Conservation (phyloP, 2,329 filamentous ascomycete genomes). For the Colletotrichum navitas region DNA sequence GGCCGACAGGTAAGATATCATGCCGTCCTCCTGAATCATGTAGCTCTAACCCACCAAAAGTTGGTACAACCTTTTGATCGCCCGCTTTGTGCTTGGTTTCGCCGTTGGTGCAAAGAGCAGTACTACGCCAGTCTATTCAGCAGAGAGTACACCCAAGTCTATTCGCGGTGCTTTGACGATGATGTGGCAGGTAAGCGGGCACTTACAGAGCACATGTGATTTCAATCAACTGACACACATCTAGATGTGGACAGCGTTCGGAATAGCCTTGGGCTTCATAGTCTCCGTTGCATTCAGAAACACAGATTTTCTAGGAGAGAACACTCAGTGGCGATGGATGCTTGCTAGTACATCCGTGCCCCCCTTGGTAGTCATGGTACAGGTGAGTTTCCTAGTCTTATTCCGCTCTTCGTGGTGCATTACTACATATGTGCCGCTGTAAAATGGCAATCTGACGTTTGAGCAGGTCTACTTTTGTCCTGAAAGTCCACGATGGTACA, state of each 20-base stretch:
- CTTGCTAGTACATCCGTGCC: conserved; percentile 67
- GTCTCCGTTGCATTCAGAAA: conserved; percentile 51
- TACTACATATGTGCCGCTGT: too few relatives aligned
- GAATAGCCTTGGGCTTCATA: conserved; percentile 56
- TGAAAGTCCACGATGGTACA: conserved; percentile 66
- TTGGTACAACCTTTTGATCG: conserved; percentile 52
- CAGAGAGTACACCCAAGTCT: conserved; percentile 54
- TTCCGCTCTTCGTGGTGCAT: background rate
- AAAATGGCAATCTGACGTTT: background rate
- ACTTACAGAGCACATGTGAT: background rate
- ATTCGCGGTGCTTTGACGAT: conserved; percentile 56
- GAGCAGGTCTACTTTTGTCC: conserved; percentile 64
- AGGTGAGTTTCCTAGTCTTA: conserved; percentile 42
- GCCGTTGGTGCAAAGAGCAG: conserved; percentile 54
- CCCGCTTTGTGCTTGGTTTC: conserved; percentile 54
- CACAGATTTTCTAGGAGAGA: conserved; percentile 50
- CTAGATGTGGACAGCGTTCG: conserved; percentile 49
- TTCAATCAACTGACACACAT: background rate
- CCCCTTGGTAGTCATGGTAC: conserved; percentile 62
- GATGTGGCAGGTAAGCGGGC: conserved; percentile 51
- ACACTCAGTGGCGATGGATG: conserved; percentile 53
- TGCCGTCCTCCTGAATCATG: conserved; percentile 44
- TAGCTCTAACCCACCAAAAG: conserved; percentile 28
- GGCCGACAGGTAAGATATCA: conserved; percentile 63
- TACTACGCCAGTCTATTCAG: conserved; percentile 53